A percentile compares a stretch with the other conserved stretches of the same genome.
These are phyloP conservation scores for Lobulomyces angularis DNA, from an alignment of 192 early-diverging fungal species.

Conservation along the genomic window DNA sequence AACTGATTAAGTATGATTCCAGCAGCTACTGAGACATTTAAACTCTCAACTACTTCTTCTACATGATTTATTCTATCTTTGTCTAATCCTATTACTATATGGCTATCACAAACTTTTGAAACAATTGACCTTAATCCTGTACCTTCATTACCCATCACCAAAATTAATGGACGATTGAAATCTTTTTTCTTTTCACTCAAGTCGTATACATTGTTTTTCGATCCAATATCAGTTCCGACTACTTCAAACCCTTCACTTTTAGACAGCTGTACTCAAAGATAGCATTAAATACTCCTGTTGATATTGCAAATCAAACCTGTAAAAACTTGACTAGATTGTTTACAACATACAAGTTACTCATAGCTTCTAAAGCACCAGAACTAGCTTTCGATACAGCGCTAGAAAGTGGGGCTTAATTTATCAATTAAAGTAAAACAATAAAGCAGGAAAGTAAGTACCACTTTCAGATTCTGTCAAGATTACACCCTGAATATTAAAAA, in stretches of 20 bases:
- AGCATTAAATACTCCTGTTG: no score
- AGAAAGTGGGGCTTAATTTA: slow-evolving; percentile 43
- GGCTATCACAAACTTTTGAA: slow-evolving; percentile 36
- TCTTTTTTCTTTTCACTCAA: slow-evolving; percentile 20
- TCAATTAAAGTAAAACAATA: neutral
- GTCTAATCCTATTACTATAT: slow-evolving; percentile 35
- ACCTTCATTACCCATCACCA: slow-evolving; percentile 61
- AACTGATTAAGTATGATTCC: no score
- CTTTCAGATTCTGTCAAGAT: slow-evolving; percentile 22
- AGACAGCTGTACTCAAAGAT: slow-evolving; percentile 7
- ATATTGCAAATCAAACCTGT: slow-evolving; percentile 28
- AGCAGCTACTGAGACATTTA: slow-evolving; percentile 31
- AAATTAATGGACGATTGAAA: slow-evolving; percentile 23
- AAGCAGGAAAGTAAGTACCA: neutral
- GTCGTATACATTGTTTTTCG: slow-evolving; percentile 25
- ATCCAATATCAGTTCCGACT: slow-evolving; percentile 34
- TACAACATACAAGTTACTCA: slow-evolving; percentile 46
- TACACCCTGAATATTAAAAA: slow-evolving; percentile 57
- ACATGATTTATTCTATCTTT: slow-evolving; percentile 9
- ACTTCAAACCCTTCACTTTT: slow-evolving; percentile 11
- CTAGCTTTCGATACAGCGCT: slow-evolving; percentile 53
- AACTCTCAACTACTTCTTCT: slow-evolving; percentile 18
- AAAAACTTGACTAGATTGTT: slow-evolving; percentile 41
- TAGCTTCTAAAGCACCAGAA: slow-evolving; percentile 53
- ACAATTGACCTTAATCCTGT: slow-evolving; percentile 44